A percentile compares a stretch with the other conserved stretches of the same genome.
These are phyloP conservation scores for Agaricus sinodeliciosus DNA, from an alignment of 768 basidiomycete species.

Conservation along the genomic window DNA sequence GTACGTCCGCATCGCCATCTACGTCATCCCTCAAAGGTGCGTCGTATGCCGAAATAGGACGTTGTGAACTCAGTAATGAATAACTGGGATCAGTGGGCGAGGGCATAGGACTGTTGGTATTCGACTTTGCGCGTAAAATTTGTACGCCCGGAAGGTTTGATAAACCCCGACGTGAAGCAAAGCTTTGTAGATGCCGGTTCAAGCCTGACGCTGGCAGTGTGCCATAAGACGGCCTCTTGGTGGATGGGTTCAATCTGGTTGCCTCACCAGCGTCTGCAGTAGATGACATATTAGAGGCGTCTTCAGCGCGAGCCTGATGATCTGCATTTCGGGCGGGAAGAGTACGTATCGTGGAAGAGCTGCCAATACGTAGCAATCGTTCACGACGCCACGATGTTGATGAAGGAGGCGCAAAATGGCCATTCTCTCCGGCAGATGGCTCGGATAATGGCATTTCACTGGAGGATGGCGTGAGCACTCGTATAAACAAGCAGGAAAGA, in stretches of 20 bases:
- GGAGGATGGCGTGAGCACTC: background rate
- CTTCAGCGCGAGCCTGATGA: background rate
- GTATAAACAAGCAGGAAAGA: background rate
- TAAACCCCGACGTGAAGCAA: constrained; percentile 27
- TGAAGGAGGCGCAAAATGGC: constrained; percentile 30
- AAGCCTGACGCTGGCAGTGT: constrained; percentile 32
- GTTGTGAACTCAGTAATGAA: constrained; percentile 25
- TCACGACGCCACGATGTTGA: constrained; percentile 55
- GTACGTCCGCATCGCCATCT: constrained; percentile 48
- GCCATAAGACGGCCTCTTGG: constrained; percentile 45
- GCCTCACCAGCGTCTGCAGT: constrained; percentile 9
- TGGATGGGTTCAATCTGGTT: constrained; percentile 21
- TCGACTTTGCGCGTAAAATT: constrained; percentile 20
- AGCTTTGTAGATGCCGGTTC: constrained; percentile 21
- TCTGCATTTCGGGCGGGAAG: background rate
- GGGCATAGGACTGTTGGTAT: constrained; percentile 29
- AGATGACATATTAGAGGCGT: background rate
- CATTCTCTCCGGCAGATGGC: constrained; percentile 23
- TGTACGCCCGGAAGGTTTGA: constrained; percentile 31
- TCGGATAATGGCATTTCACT: constrained; percentile 1
- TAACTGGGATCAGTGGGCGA: constrained; percentile 27
- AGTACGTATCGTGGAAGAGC: constrained; percentile 14
- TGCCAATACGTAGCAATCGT: constrained; percentile 52
- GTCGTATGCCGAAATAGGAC: constrained; percentile 74
- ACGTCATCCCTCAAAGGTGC: constrained; percentile 35